Conservation (phyloP, 2,329 filamentous ascomycete species). For the Colletotrichum sp. region DNA sequence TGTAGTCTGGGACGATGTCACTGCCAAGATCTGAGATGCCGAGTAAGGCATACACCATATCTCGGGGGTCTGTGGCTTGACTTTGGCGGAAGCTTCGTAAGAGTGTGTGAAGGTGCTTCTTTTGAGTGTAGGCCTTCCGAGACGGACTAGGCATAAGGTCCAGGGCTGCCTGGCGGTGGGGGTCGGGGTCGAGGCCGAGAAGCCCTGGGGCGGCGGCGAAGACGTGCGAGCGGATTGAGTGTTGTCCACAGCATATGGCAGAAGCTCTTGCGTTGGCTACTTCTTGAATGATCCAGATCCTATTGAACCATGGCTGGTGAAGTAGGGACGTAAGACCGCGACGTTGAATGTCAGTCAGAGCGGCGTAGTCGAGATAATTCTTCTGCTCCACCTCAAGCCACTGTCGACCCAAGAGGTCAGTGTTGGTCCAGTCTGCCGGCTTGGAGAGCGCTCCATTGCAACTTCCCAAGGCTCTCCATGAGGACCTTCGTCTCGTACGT, state of each 20-base stretch:
- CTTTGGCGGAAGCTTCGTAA: background rate
- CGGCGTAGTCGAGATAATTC: background rate
- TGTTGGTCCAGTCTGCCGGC: background rate
- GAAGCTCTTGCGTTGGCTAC: background rate
- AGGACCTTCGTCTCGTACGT: background rate
- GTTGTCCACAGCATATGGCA: background rate
- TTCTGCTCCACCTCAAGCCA: background rate
- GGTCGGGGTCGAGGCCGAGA: background rate
- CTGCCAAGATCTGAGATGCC: background rate
- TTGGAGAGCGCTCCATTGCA: background rate
- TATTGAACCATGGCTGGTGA: background rate
- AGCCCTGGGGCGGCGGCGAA: background rate
- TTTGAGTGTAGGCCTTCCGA: background rate
- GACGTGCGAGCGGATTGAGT: background rate
- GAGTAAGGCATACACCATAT: background rate
- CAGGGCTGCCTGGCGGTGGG: background rate
- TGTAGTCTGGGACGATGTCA: background rate
- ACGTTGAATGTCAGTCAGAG: background rate
- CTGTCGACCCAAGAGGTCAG: background rate
- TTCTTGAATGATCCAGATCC: background rate
- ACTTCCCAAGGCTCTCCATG: background rate
- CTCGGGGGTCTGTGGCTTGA: background rate
- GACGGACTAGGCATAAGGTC: background rate
- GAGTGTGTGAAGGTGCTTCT: background rate
- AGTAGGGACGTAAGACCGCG: background rate